phyloP scores from a whole-genome alignment of 2,329 filamentous ascomycete species.

The Diatrype stigma region DNA sequence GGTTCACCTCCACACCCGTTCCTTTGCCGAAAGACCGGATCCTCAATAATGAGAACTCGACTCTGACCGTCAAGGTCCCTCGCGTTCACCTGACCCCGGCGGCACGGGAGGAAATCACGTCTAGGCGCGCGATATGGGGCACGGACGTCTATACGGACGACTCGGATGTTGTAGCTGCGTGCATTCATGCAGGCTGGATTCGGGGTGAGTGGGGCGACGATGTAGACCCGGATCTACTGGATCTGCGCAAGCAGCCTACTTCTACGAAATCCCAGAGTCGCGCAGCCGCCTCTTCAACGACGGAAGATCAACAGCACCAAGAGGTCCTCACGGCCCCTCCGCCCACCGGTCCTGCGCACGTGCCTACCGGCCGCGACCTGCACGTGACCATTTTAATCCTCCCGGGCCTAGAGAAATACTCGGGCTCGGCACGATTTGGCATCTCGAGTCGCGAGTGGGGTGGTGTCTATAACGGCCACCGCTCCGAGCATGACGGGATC shows the following conservation, averaged over 20 bases:
- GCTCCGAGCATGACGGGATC: slow-evolving; percentile 69
- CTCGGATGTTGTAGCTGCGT: slow-evolving; percentile 86
- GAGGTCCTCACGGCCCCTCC: slow-evolving; percentile 51
- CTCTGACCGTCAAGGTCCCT: slow-evolving; percentile 82
- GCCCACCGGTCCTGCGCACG: slow-evolving; percentile 55
- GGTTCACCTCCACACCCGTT: slow-evolving; percentile 55
- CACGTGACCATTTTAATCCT: slow-evolving; percentile 85
- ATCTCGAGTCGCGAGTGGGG: slow-evolving; percentile 79
- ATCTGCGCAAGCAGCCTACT: slow-evolving; percentile 39
- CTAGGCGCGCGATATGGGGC: slow-evolving; percentile 80
- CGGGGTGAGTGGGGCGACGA: slow-evolving; percentile 81
- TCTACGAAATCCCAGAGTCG: slow-evolving; percentile 30
- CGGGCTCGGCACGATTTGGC: slow-evolving; percentile 70
- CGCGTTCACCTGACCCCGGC: slow-evolving; percentile 67
- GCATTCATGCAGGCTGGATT: slow-evolving; percentile 91
- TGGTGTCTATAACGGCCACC: slow-evolving; percentile 40
- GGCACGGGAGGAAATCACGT: slow-evolving; percentile 78
- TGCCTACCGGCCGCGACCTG: slow-evolving; percentile 69
- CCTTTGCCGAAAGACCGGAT: slow-evolving; percentile 72
- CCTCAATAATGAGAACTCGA: slow-evolving; percentile 79
- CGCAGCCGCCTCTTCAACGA: slow-evolving; percentile 12
- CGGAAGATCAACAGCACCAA: slow-evolving; percentile 28
- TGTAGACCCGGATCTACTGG: slow-evolving; percentile 66
- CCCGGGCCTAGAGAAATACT: slow-evolving; percentile 73
- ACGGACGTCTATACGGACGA: slow-evolving; percentile 95